These are phyloP conservation scores for Puccinia coronata DNA, from an alignment of 1,284 basidiomycete species.

Conservation along the genomic window DNA sequence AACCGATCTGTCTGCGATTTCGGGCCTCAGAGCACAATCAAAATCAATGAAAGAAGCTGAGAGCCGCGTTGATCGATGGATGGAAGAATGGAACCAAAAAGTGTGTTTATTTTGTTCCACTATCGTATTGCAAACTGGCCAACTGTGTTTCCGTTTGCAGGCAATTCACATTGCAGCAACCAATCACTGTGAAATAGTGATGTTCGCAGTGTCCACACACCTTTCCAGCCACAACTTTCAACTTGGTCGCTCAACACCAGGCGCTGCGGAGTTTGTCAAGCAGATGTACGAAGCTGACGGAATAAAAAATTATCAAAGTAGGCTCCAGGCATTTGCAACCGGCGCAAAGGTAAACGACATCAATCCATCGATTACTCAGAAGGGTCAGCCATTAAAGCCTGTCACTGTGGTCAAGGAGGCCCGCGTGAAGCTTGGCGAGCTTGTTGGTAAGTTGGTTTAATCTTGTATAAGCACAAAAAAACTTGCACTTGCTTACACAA, in stretches of 20 bases:
- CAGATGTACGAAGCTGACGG: not conserved
- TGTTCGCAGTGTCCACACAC: conserved; percentile 19
- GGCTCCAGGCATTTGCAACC: not conserved
- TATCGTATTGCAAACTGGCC: not conserved
- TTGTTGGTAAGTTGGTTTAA: not conserved
- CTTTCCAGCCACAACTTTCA: not conserved
- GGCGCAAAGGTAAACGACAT: not conserved
- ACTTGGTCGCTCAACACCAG: not conserved
- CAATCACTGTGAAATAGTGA: conserved; percentile 6
- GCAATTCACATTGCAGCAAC: conserved; percentile 5
- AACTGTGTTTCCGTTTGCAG: not conserved
- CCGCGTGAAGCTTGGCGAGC: not conserved
- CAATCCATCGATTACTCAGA: not conserved
- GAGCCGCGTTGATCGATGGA: not conserved
- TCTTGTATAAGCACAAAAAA: too few relatives aligned
- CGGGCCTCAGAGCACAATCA: not conserved
- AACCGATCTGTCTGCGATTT: not conserved
- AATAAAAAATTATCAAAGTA: conserved; percentile 6
- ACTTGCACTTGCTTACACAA: too few relatives aligned
- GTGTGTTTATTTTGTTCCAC: not conserved
- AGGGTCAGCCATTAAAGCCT: not conserved
- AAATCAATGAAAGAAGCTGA: not conserved
- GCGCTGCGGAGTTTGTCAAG: conserved; percentile 10
- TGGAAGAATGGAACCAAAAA: conserved; percentile 5
- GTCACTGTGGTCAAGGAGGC: not conserved